Conservation (phyloP, 78 protist genomes). For the Guillardia theta region DNA sequence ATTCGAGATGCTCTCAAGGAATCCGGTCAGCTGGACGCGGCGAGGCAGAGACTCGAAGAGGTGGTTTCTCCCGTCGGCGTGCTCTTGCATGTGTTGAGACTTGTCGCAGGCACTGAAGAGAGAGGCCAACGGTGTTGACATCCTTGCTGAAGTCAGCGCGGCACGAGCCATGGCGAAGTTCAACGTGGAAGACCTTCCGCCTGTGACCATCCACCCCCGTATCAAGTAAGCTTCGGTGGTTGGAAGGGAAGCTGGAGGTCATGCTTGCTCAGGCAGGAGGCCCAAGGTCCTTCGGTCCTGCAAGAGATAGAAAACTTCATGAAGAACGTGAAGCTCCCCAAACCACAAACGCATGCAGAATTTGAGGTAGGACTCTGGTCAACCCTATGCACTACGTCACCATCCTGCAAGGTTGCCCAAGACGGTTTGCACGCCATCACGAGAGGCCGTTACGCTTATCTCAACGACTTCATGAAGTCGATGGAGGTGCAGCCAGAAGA, state of each 20-base stretch:
- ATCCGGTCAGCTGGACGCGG: background rate
- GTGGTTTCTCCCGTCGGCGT: background rate
- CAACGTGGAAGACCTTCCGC: background rate
- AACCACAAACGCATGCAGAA: too few relatives aligned
- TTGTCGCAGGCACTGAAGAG: background rate
- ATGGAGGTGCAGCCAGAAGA: background rate
- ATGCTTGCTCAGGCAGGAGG: too few relatives aligned
- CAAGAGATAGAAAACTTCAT: too few relatives aligned
- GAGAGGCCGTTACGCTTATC: background rate
- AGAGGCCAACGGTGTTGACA: background rate
- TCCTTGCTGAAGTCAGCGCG: background rate
- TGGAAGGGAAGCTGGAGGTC: too few relatives aligned
- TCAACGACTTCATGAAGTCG: background rate
- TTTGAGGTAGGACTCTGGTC: too few relatives aligned
- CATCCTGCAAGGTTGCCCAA: too few relatives aligned
- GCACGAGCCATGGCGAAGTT: conserved; percentile 6
- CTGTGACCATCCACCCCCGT: conserved; percentile 2
- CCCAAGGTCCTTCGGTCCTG: too few relatives aligned
- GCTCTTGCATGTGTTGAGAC: background rate
- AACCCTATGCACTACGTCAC: too few relatives aligned
- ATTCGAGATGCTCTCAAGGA: background rate
- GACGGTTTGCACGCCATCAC: background rate
- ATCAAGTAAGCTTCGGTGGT: too few relatives aligned
- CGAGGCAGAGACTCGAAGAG: background rate
- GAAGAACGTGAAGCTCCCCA: too few relatives aligned